Percentiles rank a stretch among this genome's conserved stretches.
Conservation (phyloP, 169 alveolate genomes). For the Besnoitia besnoiti region DNA sequence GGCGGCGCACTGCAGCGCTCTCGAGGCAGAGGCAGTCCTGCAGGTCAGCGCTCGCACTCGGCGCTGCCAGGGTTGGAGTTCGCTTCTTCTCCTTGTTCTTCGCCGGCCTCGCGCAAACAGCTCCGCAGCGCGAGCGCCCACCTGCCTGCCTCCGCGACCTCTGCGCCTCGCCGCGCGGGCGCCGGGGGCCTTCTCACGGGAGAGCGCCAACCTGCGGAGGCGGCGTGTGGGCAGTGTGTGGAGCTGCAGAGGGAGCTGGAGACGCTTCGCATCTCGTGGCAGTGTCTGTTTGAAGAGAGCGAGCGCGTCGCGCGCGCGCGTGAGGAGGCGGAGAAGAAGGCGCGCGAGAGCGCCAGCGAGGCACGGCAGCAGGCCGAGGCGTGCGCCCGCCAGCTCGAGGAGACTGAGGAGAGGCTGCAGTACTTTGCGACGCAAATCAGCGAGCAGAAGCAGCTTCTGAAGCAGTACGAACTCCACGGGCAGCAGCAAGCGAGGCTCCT, state of each 20-base stretch:
- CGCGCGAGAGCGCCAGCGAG: background rate
- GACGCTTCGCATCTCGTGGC: background rate
- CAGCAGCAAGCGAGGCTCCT: constrained; percentile 1
- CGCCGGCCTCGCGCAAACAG: background rate
- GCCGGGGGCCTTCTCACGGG: no score
- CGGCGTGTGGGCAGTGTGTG: no score
- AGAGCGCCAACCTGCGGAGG: no score
- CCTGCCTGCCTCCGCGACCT: background rate
- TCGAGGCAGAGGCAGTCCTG: background rate
- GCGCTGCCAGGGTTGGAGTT: background rate
- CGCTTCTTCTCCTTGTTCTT: background rate
- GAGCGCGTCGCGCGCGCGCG: background rate
- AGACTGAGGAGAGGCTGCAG: background rate
- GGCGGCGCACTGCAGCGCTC: background rate
- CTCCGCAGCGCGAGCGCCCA: background rate
- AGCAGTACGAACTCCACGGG: background rate
- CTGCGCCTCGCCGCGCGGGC: background rate
- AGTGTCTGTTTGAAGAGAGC: background rate
- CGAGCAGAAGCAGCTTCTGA: background rate
- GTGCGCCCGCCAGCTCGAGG: background rate
- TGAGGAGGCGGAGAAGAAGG: background rate
- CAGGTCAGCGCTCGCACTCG: background rate
- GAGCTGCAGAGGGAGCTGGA: background rate
- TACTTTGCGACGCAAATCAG: background rate
- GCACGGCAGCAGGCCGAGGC: background rate